A percentile compares a stretch with the other conserved stretches of the same genome.
phyloP scores from a whole-genome alignment of 2,329 filamentous ascomycete genomes.

The Phaeosphaeriaceae sp. region DNA sequence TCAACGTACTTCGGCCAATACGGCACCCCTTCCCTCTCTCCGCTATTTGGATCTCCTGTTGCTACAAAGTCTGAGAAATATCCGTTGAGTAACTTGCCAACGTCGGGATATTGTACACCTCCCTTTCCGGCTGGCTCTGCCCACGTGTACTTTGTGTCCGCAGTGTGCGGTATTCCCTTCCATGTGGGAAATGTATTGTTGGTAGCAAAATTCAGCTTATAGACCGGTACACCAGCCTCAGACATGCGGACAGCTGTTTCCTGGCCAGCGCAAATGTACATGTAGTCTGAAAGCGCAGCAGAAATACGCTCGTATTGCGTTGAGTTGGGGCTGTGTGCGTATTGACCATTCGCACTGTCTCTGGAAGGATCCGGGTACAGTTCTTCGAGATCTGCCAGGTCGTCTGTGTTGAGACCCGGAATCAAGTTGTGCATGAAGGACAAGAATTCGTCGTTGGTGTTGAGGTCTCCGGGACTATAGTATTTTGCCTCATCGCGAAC shows the following conservation, averaged over 20 bases:
- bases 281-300: conserved; percentile 53
- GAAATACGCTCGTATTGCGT: conserved; percentile 54
- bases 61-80: conserved; percentile 53
- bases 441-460: conserved; percentile 44
- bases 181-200: conserved; percentile 31
- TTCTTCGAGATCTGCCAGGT: conserved; percentile 25
- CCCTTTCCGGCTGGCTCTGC: conserved; percentile 59
- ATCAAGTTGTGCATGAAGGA: conserved; percentile 32
- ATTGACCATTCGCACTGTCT: conserved; percentile 33
- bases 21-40: conserved; percentile 26
- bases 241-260: conserved; percentile 53
- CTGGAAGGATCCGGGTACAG: conserved; percentile 34
- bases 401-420: conserved; percentile 20
- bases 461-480: conserved; percentile 32
- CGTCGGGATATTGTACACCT: conserved; percentile 45
- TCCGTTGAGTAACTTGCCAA: conserved; percentile 48
- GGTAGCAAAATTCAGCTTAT: conserved; percentile 26
- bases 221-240: conserved; percentile 36
- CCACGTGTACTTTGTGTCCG: conserved; percentile 51
- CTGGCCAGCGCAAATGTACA: conserved; percentile 55
- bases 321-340: conserved; percentile 51
- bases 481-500: conserved; percentile 43
- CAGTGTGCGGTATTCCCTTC: conserved; percentile 31
- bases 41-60: conserved; percentile 48
- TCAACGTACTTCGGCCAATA: conserved; percentile 51